Conservation (phyloP, 495 filamentous ascomycete genomes). For the Podospora fimiseda region DNA sequence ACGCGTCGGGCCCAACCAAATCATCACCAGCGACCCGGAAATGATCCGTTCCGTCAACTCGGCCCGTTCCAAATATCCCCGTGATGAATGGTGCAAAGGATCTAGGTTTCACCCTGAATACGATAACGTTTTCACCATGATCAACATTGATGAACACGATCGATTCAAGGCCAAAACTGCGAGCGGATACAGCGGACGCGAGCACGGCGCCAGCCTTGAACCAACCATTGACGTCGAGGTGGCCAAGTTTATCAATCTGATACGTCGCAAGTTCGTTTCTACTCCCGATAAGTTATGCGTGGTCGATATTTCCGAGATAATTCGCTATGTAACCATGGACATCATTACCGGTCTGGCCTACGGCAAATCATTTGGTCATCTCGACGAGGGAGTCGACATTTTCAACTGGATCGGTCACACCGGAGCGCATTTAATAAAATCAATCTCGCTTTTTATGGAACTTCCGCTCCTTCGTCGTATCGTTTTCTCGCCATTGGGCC, state of each 20-base stretch:
- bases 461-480: slow-evolving; percentile 4
- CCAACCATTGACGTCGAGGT: slow-evolving; percentile 29
- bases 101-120: slow-evolving; percentile 26
- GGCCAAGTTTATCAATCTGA: slow-evolving; percentile 26
- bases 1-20: slow-evolving; percentile 28
- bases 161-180: slow-evolving; percentile 23
- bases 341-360: slow-evolving; percentile 42
- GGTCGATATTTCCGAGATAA: slow-evolving; percentile 32
- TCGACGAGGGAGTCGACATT: slow-evolving; percentile 10
- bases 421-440: not conserved
- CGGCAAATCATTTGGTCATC: slow-evolving; percentile 41
- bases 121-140: slow-evolving; percentile 28
- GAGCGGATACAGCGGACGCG: slow-evolving; percentile 36
- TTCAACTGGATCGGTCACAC: not conserved
- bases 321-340: slow-evolving; percentile 40
- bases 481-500: not conserved
- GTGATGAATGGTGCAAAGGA: slow-evolving; percentile 25
- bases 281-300: slow-evolving; percentile 18
- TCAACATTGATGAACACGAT: slow-evolving; percentile 25
- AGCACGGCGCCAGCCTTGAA: slow-evolving; percentile 12
- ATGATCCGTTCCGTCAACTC: slow-evolving; percentile 25
- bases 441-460: not conserved
- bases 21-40: slow-evolving; percentile 35
- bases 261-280: slow-evolving; percentile 34
- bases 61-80: slow-evolving; percentile 23